Base-by-base conservation (phyloP, 192 early-diverging fungal genomes). In the Coemansia sp. region DNA sequence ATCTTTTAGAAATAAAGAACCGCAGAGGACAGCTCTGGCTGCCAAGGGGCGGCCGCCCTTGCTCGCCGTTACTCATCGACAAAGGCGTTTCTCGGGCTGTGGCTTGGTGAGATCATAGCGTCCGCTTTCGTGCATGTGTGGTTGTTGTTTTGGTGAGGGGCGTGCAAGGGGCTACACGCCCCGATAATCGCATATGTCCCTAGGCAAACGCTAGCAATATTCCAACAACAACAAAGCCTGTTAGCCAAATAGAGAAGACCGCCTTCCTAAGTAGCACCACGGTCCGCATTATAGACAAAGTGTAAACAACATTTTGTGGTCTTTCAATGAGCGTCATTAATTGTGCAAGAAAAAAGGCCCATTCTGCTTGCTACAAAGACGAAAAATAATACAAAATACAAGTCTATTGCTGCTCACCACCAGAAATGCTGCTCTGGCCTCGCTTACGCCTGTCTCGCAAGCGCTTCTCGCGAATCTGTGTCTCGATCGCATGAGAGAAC, bases 391-490 rank as follows among this genome's bases (percentile, higher is more conserved):
- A 27, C 15, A 50, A 46, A 46, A 42, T 43, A 32, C 19, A 4
- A 24, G 42, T 50, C 46, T 50, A 50, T n/a, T 4, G 39, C 17
- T 41, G 39, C 0, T 21, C 14, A 44, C n/a, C 27, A 36, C 60
- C 27, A 53, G 48, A 18, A 44, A 53, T 33, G 61, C 61, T 55
- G 53, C 40, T 63, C 14, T 50, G 46, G 46, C 46, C 24, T 50
- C 46, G 29, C 33, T 44, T 60, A 57, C 67, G 67, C 48, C 43
- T 64, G 37, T 63, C 68, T 11, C 58, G 62, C 42, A 72, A 41
- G 48, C 62, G 75, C 21, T 61, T 67, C 59, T 80, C 76, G 43
- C 65, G 68, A n/a, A 80, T 65, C 53, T 73, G 72, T 34, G 79
- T 81, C 19, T 81, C 74, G 18, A 72, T 66, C 10, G 79, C 79